These are phyloP conservation scores for Pneumocystis murina DNA, from an alignment of 1,139 yeast species.

Conservation along the genomic window DNA sequence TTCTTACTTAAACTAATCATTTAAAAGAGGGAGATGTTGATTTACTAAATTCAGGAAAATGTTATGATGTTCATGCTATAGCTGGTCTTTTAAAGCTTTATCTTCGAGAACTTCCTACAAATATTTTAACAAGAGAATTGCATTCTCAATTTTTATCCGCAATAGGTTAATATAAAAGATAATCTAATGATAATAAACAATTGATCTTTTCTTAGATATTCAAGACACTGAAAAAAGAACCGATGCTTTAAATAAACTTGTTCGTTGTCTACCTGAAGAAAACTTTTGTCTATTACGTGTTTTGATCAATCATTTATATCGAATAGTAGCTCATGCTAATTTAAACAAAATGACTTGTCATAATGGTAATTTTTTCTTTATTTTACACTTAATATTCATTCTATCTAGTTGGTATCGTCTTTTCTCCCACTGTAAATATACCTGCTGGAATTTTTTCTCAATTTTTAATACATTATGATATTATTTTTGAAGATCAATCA, in stretches of 20 bases:
- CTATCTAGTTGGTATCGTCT: slow-evolving; percentile 48
- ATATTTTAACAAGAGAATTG: slow-evolving; percentile 41
- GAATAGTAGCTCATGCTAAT: slow-evolving; percentile 48
- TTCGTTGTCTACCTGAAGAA: slow-evolving; percentile 31
- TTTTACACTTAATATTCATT: neutral
- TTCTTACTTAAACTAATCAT: neutral
- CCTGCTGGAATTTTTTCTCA: slow-evolving; percentile 50
- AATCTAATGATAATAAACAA: neutral
- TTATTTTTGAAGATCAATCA: slow-evolving; percentile 31
- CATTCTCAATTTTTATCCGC: slow-evolving; percentile 26
- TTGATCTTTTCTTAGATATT: slow-evolving; percentile 22
- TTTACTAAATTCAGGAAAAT: slow-evolving; percentile 29
- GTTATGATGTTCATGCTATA: slow-evolving; percentile 40
- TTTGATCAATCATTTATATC: slow-evolving; percentile 49
- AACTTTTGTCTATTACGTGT: slow-evolving; percentile 50
- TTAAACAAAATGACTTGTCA: slow-evolving; percentile 70
- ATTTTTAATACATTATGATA: slow-evolving; percentile 48
- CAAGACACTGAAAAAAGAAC: slow-evolving; percentile 23
- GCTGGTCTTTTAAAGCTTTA: slow-evolving; percentile 66
- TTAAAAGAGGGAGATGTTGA: slow-evolving; percentile 47
- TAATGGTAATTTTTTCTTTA: slow-evolving; percentile 26
- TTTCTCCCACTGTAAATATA: slow-evolving; percentile 68
- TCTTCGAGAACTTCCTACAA: slow-evolving; percentile 53
- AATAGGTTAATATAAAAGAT: slow-evolving; percentile 1
- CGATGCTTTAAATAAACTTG: slow-evolving; percentile 22